Evolutionary conservation across 805 yeast genomes (phyloP).

Genomic region (Ogataea parapolymorpha): DNA sequence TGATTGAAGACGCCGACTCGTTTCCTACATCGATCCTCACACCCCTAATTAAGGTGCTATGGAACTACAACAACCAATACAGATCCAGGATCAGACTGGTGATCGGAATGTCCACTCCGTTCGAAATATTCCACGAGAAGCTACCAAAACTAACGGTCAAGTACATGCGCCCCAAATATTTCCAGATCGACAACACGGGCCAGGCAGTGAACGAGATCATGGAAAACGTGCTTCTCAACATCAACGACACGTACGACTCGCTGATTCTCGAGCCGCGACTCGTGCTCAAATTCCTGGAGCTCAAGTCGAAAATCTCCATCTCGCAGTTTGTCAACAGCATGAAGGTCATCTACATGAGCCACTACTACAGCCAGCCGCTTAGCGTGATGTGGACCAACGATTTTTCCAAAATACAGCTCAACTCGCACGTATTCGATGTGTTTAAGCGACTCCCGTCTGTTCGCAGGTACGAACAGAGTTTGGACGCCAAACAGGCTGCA

Average conservation of each 20-base stretch:
- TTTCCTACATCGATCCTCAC: constrained; percentile 27
- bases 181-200: constrained; percentile 32
- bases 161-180: constrained; percentile 23
- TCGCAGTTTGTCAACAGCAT: constrained; percentile 29
- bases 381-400: constrained; percentile 33
- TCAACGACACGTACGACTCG: constrained; percentile 30
- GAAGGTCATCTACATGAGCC: constrained; percentile 34
- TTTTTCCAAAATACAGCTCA: constrained; percentile 23
- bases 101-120: constrained; percentile 35
- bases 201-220: constrained; percentile 30
- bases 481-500: constrained; percentile 9
- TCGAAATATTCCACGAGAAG: constrained; percentile 34
- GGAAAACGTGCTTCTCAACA: constrained; percentile 32
- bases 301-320: constrained; percentile 28
- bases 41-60: constrained; percentile 23
- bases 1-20: constrained; percentile 37
- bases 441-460: constrained; percentile 31
- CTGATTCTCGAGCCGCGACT: constrained; percentile 32
- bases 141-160: constrained; percentile 26
- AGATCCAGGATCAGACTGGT: constrained; percentile 21
- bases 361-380: constrained; percentile 34
- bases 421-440: constrained; percentile 23
- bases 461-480: constrained; percentile 14
- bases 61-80: constrained; percentile 20
- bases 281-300: constrained; percentile 27